A percentile compares a stretch with the other conserved stretches of the same genome.
Conservation (phyloP, 768 basidiomycete genomes). For the Rhizopogon roseolus region DNA sequence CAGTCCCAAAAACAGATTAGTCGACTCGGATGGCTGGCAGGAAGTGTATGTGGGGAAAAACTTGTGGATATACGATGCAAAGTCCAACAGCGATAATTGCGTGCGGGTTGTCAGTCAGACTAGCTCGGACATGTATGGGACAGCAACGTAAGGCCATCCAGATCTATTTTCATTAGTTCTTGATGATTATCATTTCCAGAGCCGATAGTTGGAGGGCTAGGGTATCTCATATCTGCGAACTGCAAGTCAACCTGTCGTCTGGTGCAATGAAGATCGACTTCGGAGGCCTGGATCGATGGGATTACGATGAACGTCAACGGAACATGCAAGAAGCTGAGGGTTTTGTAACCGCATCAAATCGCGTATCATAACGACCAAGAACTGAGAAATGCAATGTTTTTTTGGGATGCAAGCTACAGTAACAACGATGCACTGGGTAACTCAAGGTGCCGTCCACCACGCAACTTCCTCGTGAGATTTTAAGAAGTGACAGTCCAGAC, state of each 20-base stretch:
- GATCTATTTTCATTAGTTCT: not conserved
- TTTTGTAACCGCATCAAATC: not conserved
- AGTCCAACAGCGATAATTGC: slow-evolving; percentile 62
- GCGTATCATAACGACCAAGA: not conserved
- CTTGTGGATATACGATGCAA: slow-evolving; percentile 72
- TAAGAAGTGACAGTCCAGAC: slow-evolving; percentile 80
- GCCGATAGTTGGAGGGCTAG: slow-evolving; percentile 81
- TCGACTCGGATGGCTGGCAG: slow-evolving; percentile 63
- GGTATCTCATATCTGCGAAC: slow-evolving; percentile 63
- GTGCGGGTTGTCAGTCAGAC: slow-evolving; percentile 59
- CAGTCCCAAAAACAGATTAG: slow-evolving; percentile 49
- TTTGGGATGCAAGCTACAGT: slow-evolving; percentile 16
- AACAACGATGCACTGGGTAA: slow-evolving; percentile 19
- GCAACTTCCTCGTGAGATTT: slow-evolving; percentile 19
- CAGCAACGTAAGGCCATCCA: slow-evolving; percentile 60
- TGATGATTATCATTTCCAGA: slow-evolving; percentile 31
- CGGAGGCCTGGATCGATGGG: slow-evolving; percentile 73
- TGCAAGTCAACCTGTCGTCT: slow-evolving; percentile 61
- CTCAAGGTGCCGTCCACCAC: slow-evolving; percentile 9
- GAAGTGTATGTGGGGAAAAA: slow-evolving; percentile 66
- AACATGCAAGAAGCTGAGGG: slow-evolving; percentile 54
- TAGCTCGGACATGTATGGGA: slow-evolving; percentile 62
- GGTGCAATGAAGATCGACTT: slow-evolving; percentile 68
- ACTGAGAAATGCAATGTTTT: slow-evolving; percentile 13
- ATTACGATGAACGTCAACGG: slow-evolving; percentile 53